Evolutionary conservation across 164 flowering plant genomes (phyloP).

Genomic region (Piper betle): DNA sequence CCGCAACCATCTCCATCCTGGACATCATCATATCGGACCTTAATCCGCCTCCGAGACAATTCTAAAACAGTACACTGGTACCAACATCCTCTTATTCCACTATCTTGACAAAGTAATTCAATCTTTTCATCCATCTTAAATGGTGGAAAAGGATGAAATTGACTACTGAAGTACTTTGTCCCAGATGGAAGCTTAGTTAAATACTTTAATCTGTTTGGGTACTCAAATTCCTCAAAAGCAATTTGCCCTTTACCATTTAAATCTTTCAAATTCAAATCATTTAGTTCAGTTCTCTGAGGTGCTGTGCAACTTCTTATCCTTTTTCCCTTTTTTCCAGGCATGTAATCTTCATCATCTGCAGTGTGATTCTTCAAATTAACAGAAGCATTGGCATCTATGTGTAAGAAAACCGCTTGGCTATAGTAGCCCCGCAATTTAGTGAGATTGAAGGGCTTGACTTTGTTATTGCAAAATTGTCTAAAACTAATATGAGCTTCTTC

Average conservation of each 20-base stretch:
- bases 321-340: constrained; percentile 37
- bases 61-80: constrained; percentile 64
- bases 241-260: constrained; percentile 10
- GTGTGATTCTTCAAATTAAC: constrained; percentile 11
- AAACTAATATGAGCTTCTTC: constrained; percentile 48
- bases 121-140: constrained; percentile 51
- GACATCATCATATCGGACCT: constrained; percentile 68
- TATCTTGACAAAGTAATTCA: constrained; percentile 80
- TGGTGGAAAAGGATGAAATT: constrained; percentile 11
- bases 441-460: constrained; percentile 64
- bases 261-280: constrained; percentile 14
- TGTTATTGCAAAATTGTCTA: constrained; percentile 60
- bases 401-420: constrained; percentile 60
- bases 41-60: constrained; percentile 37
- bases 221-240: constrained; percentile 12
- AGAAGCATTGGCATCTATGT: constrained; percentile 28
- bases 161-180: constrained; percentile 17
- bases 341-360: constrained; percentile 42
- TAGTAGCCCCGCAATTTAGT: constrained; percentile 75
- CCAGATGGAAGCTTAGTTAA: constrained; percentile 21
- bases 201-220: constrained; percentile 24
- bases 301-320: constrained; percentile 44
- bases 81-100: constrained; percentile 94
- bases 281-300: constrained; percentile 18
- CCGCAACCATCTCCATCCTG: constrained; percentile 56